Percentiles rank a stretch among this genome's conserved stretches.
Conservation (phyloP, 495 filamentous ascomycete species). For the Gamarada debralockiae region DNA sequence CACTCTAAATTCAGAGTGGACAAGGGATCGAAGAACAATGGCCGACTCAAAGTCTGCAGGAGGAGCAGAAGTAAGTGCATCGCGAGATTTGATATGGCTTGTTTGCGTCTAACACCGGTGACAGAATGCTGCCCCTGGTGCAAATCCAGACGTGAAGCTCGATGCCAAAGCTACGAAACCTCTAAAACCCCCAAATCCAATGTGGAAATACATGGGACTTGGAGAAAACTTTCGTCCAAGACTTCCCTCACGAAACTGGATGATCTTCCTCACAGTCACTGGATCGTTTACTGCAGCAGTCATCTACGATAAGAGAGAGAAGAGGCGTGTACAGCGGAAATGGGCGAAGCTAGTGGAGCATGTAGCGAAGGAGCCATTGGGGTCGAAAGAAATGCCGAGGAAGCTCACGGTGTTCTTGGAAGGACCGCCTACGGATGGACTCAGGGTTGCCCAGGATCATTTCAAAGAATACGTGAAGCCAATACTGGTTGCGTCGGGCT, state of each 20-base stretch:
- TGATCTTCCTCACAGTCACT: slow-evolving; percentile 83
- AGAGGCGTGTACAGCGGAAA: slow-evolving; percentile 73
- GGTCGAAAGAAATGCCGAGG: slow-evolving; percentile 66
- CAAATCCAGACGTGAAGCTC: slow-evolving; percentile 28
- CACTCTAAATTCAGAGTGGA: not conserved
- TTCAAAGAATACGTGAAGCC: slow-evolving; percentile 96
- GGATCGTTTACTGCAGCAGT: slow-evolving; percentile 72
- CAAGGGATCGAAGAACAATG: slow-evolving; percentile 8
- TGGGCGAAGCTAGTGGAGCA: slow-evolving; percentile 89
- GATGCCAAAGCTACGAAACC: slow-evolving; percentile 33
- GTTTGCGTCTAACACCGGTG: not conserved
- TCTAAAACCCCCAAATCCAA: slow-evolving; percentile 57
- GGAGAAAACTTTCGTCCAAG: slow-evolving; percentile 69
- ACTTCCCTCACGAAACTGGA: slow-evolving; percentile 95
- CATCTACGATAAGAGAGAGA: slow-evolving; percentile 88
- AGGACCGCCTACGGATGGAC: slow-evolving; percentile 78
- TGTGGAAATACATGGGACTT: slow-evolving; percentile 74
- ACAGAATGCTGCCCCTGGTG: slow-evolving; percentile 11
- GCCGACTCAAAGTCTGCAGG: slow-evolving; percentile 17
- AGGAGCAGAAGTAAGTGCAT: slow-evolving; percentile 15
- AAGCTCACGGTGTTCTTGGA: slow-evolving; percentile 84
- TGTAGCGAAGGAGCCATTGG: slow-evolving; percentile 71
- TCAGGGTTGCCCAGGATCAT: slow-evolving; percentile 80
- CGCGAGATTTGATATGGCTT: not conserved
- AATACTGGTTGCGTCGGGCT: slow-evolving; percentile 77